Conservation (phyloP, 441 rosid species). For the Jatropha multifida region DNA sequence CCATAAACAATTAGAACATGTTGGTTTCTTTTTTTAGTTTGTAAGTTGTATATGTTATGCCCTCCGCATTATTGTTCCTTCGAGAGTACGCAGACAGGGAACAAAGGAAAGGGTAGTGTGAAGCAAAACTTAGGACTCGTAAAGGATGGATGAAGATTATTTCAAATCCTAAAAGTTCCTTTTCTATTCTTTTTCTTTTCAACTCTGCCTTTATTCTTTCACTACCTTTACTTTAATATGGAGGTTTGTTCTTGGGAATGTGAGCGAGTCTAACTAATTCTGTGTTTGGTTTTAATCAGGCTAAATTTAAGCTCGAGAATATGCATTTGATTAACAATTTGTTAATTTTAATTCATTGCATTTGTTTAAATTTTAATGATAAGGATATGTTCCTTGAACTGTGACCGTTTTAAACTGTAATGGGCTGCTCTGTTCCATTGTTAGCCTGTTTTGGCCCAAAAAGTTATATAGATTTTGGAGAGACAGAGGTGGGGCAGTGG, state of each 20-base stretch:
- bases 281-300: no score
- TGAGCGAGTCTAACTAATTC: no score
- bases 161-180: no score
- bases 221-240: background rate
- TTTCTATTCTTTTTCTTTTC: background rate
- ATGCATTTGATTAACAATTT: no score
- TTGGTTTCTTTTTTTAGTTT: background rate
- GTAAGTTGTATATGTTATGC: background rate
- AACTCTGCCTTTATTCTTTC: background rate
- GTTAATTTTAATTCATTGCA: no score
- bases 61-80: background rate
- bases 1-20: background rate
- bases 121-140: background rate
- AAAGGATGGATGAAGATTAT: background rate
- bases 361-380: no score
- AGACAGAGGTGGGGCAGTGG: slow-evolving; percentile 9
- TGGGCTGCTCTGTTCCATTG: background rate
- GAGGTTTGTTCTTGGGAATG: background rate
- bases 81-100: background rate
- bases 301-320: no score
- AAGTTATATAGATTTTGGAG: background rate
- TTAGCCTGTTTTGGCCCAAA: background rate
- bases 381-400: no score
- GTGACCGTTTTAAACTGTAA: no score
- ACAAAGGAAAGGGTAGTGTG: background rate